A percentile compares a stretch with the other conserved stretches of the same genome.
These are phyloP conservation scores for Cocos nucifera DNA, from an alignment of 176 grass and related monocot genomes.

Conservation along the genomic window DNA sequence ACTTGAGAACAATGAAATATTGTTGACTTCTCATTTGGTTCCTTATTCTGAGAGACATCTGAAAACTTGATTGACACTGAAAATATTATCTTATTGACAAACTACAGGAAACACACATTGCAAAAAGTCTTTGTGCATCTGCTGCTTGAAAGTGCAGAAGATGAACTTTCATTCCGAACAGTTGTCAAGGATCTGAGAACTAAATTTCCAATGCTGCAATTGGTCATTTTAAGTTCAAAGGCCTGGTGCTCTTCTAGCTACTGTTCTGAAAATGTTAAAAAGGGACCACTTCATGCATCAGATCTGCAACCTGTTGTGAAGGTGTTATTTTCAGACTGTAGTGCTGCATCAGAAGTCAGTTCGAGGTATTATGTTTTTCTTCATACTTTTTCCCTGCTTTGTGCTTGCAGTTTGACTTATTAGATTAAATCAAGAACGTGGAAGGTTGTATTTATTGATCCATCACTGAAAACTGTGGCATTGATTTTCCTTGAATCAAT, in stretches of 20 bases:
- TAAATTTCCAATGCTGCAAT: constrained; percentile 47
- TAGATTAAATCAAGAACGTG: no score
- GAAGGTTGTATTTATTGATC: no score
- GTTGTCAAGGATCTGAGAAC: constrained; percentile 74
- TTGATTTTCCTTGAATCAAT: no score
- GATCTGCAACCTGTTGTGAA: constrained; percentile 62
- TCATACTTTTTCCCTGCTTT: constrained; percentile 11
- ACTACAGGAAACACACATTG: constrained; percentile 49
- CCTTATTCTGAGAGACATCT: no score
- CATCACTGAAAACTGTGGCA: no score
- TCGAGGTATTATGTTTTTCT: constrained; percentile 38
- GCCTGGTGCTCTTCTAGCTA: constrained; percentile 56
- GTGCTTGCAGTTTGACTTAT: neutral
- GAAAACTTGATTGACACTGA: no score
- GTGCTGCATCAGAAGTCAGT: constrained; percentile 43
- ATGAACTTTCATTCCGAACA: constrained; percentile 88
- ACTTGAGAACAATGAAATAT: no score
- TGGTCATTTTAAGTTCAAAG: constrained; percentile 74
- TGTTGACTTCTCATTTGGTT: no score
- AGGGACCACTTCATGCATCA: constrained; percentile 26
- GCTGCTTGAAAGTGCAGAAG: constrained; percentile 69
- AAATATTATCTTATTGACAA: neutral
- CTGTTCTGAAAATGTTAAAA: constrained; percentile 53
- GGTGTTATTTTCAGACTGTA: constrained; percentile 59
- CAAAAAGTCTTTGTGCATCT: constrained; percentile 68